These are phyloP conservation scores for Penicillium expansum DNA, from an alignment of 2,329 filamentous ascomycete genomes.

Conservation along the genomic window DNA sequence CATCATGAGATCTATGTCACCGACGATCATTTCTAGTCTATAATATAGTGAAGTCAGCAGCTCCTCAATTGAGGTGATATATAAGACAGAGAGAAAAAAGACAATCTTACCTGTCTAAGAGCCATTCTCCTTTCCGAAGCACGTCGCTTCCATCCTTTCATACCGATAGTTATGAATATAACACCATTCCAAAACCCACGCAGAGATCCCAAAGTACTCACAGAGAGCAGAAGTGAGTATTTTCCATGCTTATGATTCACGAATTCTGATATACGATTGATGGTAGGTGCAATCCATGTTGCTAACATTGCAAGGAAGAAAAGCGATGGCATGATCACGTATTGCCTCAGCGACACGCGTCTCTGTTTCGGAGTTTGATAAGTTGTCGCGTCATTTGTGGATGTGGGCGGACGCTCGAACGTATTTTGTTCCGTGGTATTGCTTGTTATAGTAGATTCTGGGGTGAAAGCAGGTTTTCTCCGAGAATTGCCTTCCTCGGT, in stretches of 20 bases:
- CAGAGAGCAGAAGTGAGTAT: constrained; percentile 32
- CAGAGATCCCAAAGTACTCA: constrained; percentile 36
- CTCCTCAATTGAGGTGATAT: not conserved
- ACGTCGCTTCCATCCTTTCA: constrained; percentile 30
- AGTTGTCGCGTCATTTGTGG: not conserved
- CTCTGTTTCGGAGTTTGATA: constrained; percentile 20
- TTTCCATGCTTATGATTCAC: constrained; percentile 27
- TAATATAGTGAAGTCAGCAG: not conserved
- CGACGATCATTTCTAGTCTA: not conserved
- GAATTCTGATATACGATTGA: constrained; percentile 37
- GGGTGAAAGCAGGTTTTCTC: not conserved
- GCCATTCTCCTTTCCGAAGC: not conserved
- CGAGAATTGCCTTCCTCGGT: constrained; percentile 7
- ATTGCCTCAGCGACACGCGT: constrained; percentile 38
- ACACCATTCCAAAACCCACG: constrained; percentile 42
- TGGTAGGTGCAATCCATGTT: constrained; percentile 39
- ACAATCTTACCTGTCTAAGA: not conserved
- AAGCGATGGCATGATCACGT: constrained; percentile 41
- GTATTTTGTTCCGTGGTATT: constrained; percentile 7
- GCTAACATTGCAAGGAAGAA: constrained; percentile 38
- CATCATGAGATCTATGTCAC: not conserved
- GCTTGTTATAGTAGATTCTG: constrained; percentile 10
- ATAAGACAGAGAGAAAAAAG: no score
- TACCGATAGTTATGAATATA: constrained; percentile 39
- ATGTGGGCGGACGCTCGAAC: not conserved